Evolutionary conservation across 2,329 filamentous ascomycete species (phyloP), one percentile per base, ranked within the genome.

Genomic region (Meredithiella fracta): DNA sequence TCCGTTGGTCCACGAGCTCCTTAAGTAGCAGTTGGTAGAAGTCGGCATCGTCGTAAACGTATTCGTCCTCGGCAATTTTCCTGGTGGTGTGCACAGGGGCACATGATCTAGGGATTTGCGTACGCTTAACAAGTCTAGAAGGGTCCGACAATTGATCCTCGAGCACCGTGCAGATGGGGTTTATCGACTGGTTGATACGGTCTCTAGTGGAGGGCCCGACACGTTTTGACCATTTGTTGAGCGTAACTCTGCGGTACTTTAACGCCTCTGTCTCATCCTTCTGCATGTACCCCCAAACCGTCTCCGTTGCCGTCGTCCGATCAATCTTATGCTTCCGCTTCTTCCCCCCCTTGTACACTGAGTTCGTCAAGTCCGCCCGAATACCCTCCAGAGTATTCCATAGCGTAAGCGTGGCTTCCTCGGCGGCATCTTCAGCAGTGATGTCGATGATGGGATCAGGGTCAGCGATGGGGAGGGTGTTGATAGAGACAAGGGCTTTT

Each of bases 1-100:
- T 85, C 59, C 91, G 84, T 66, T 94, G 87, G 65, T 95, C 88
- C 8, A 98, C 85, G 1, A 98, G 80, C 64, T 95, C 88, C 67
- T 95, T 94, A 26, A 98, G 79, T 1, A 98, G 77, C 14, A 92
- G 73, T 66, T 94, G 88, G 70, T 98, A 98, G 68, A 97, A 96
- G 66, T 94, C 83, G 9, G 86, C 87, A 63, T 98, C 92, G 66
- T 97, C 91, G 71, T 92, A 98, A 62, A 95, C 81, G 20, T 73
- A 69, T 1, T 68, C 66, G 63, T 82, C 80, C 61, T 83, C 76
- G 8, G 70, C 68, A 23, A 80, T 64, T 64, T 78, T 77, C 60
- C 70, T 70, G 29, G 74, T 74, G 0, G 76, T 75, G 62, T 91
- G 86, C 0, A 79, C 69, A 0, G 86, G 86, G 0, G 86, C 86